A percentile compares a stretch with the other conserved stretches of the same genome.
phyloP scores from a whole-genome alignment of 345 rosid genomes.

The Carallia brachiata region DNA sequence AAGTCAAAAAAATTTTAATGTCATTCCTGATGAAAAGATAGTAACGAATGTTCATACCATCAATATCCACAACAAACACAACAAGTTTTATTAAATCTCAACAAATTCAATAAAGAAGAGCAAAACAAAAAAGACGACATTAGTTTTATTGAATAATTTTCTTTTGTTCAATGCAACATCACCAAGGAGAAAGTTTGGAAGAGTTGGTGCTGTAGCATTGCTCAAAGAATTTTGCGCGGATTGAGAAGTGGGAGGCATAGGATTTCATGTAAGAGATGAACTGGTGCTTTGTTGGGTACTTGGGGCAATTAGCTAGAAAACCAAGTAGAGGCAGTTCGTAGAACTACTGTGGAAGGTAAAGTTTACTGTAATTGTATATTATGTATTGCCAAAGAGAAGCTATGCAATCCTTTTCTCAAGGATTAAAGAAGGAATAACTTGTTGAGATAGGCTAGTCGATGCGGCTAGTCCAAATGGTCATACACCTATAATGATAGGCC shows the following conservation, averaged over 20 bases:
- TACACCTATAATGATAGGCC: conserved; percentile 86
- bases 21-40: too few relatives aligned
- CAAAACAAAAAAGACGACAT: too few relatives aligned
- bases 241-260: conserved; percentile 64
- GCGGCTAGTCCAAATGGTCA: conserved; percentile 88
- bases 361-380: conserved; percentile 82
- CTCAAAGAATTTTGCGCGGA: conserved; percentile 48
- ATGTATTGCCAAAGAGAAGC: conserved; percentile 79
- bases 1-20: too few relatives aligned
- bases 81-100: too few relatives aligned
- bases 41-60: too few relatives aligned
- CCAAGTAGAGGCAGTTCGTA: conserved; percentile 69
- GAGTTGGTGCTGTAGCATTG: too few relatives aligned
- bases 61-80: too few relatives aligned
- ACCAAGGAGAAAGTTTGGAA: too few relatives aligned
- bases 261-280: conserved; percentile 70
- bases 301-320: conserved; percentile 68
- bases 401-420: conserved; percentile 73
- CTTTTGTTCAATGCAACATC: too few relatives aligned
- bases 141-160: too few relatives aligned
- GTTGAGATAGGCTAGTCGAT: conserved; percentile 65
- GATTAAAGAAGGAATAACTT: conserved; percentile 59
- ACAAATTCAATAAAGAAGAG: too few relatives aligned
- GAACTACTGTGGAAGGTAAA: conserved; percentile 83
- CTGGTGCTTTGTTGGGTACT: conserved; percentile 68